Base-by-base conservation (phyloP, 208 protist species). In the Leishmania braziliensis region DNA sequence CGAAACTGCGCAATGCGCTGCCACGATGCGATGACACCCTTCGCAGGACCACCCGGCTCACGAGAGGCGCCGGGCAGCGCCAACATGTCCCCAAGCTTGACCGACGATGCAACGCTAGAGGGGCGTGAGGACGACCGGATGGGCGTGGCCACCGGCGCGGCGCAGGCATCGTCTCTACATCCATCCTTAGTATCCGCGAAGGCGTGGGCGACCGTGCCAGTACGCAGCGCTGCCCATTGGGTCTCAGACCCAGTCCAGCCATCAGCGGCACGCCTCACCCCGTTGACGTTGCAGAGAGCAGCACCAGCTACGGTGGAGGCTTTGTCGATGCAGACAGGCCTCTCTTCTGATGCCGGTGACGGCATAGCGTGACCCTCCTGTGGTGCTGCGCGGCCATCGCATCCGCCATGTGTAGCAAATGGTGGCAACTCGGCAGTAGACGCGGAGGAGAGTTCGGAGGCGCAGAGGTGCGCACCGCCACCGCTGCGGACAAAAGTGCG, bases 401-500 rank as follows among this genome's bases (percentile, higher is more conserved):
- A 53, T 12, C 18, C 26, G 46, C 23, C 68, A 73, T 29, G 3
- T 26, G 23, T 53, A 6, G 39, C 26, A 29, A 46, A 29, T 12
- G 12, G 73, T 16, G 73, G 33, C 23, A 63, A 12, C 54, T 58
- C 29, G 16, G 53, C 16, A 20, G 51, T 26, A 23, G 53, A 5
- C 23, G 53, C 48, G 39, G 53, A 77, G 26, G 73, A 65, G n/a
- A 77, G 26, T 10, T 77, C 73, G 26, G 73, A 77, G 39, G 73
- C 73, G 33, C 73, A 77, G 33, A 77, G 73, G 73, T 77, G 50
- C 33, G 73, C 72, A 16, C 72, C 56, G 39, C 73, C 53, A 29
- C 73, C 53, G 9, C 53, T 51, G 68, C 10, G 26, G 39, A 43
- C 23, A 23, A 53, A 1, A 54, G 33, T 46, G 6, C 68, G 68